Percentiles rank a stretch among this genome's conserved stretches.
Evolutionary conservation across 1,139 yeast species (phyloP).

Genomic region (Debaryomyces sp.): DNA sequence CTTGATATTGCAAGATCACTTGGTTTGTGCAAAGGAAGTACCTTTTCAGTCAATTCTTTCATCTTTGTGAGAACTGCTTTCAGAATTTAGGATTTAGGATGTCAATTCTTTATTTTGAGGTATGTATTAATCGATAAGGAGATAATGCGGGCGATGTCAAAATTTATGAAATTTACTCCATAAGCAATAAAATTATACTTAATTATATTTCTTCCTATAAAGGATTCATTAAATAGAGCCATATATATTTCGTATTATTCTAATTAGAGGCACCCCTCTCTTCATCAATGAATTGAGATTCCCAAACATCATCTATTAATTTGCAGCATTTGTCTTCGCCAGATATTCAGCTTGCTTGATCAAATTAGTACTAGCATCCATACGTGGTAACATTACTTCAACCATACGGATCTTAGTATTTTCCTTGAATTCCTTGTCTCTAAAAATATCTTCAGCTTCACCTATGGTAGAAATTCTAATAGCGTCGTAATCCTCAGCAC

Average conservation of each 20-base stretch:
- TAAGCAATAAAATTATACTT: not conserved
- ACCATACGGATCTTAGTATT: constrained; percentile 73
- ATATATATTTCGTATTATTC: not conserved
- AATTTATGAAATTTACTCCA: not conserved
- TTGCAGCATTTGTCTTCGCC: constrained; percentile 42
- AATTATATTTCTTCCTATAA: not conserved
- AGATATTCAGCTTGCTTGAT: constrained; percentile 73
- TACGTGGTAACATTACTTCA: constrained; percentile 75
- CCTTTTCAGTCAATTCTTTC: not conserved
- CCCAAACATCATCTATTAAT: constrained; percentile 35
- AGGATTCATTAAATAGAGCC: not conserved
- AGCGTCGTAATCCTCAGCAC: constrained; percentile 63
- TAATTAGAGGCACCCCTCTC: not conserved
- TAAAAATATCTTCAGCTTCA: constrained; percentile 64
- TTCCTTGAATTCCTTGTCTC: constrained; percentile 54
- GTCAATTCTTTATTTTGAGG: not conserved
- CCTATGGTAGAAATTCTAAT: constrained; percentile 62
- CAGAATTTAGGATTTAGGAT: not conserved
- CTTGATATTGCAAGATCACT: not conserved
- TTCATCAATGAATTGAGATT: not conserved
- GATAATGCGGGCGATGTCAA: not conserved
- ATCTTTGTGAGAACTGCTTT: not conserved
- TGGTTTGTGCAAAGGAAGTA: not conserved
- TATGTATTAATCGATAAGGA: not conserved
- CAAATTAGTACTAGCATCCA: constrained; percentile 82